A percentile compares a stretch with the other conserved stretches of the same genome.
Evolutionary conservation across 345 rosid genomes (phyloP).

Genomic region (Luvunga scandens): DNA sequence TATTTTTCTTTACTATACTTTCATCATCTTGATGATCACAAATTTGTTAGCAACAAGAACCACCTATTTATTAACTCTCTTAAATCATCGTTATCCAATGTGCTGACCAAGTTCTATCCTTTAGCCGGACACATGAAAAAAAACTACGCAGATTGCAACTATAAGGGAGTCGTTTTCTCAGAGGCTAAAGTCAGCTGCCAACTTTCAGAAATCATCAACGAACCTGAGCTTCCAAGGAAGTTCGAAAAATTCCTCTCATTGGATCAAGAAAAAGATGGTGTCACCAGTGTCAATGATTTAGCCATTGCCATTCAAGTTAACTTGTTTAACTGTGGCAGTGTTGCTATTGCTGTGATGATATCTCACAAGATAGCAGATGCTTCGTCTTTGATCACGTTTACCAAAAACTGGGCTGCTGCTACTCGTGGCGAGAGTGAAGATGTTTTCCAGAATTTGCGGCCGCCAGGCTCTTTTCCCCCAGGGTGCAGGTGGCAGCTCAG

Average conservation of each 20-base stretch:
- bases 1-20: constrained; percentile 33
- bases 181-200: background rate
- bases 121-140: background rate
- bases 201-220: background rate
- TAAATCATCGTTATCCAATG: background rate
- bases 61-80: background rate
- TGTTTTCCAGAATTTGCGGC: constrained; percentile 26
- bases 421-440: constrained; percentile 4
- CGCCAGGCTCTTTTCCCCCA: constrained; percentile 38
- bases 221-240: no score
- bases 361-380: constrained; percentile 5
- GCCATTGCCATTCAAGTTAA: background rate
- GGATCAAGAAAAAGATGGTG: background rate
- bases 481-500: constrained; percentile 11
- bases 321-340: background rate
- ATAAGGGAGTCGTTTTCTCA: background rate
- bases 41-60: background rate
- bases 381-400: background rate
- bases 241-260: background rate
- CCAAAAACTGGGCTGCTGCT: constrained; percentile 1
- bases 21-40: constrained; percentile 10
- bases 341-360: background rate
- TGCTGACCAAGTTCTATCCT: background rate
- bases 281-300: background rate
- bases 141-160: background rate